Percentiles rank a stretch among this genome's conserved stretches.
phyloP scores from a whole-genome alignment of 345 rosid genomes.

The Acer yangbiense region DNA sequence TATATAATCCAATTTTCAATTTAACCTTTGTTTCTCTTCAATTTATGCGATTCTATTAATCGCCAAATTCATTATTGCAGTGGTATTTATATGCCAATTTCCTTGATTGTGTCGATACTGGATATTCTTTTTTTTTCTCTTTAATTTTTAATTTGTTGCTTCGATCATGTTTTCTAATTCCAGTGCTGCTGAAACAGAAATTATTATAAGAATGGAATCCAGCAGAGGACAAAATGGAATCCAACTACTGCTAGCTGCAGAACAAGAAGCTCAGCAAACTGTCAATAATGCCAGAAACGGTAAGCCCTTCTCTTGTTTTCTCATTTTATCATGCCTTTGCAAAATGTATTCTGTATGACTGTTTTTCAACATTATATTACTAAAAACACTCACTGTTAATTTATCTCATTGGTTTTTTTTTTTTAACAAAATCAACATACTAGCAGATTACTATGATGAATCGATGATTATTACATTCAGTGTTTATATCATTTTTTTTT shows the following conservation, averaged over 20 bases:
- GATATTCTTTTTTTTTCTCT: background rate
- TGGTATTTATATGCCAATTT: background rate
- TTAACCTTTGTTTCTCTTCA: background rate
- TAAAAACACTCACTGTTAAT: background rate
- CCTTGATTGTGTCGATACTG: background rate
- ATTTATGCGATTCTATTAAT: background rate
- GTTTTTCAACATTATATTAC: background rate
- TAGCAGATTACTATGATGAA: background rate
- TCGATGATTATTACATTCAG: background rate
- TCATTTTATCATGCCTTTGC: background rate
- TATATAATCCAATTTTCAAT: background rate
- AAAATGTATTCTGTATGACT: background rate
- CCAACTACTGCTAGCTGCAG: conserved; percentile 57
- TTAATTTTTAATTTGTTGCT: background rate
- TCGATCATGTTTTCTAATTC: background rate
- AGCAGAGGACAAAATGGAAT: conserved; percentile 60
- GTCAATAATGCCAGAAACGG: conserved; percentile 54
- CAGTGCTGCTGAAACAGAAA: conserved; percentile 10
- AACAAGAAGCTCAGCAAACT: conserved; percentile 67
- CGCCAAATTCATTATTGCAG: background rate
- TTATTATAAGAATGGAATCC: conserved; percentile 42
- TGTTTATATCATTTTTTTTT: background rate
- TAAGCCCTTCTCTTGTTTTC: conserved; percentile 14
- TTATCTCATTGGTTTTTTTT: background rate
- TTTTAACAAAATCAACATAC: background rate